Conservation (phyloP, 225 moss, liverwort and hornwort species). For the Climacium dendroides region DNA sequence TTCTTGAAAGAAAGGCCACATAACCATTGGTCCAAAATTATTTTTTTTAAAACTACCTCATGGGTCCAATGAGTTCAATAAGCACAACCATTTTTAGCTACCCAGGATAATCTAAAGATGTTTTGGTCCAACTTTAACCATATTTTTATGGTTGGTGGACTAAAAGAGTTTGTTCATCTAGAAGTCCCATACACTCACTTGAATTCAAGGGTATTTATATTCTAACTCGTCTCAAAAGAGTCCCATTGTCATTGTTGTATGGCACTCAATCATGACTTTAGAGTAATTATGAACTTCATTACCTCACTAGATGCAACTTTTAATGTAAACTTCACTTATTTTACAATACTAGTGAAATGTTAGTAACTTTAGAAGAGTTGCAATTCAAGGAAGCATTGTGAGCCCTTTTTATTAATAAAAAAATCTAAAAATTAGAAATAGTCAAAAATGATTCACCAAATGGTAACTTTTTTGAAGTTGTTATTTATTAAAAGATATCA, state of each 20-base stretch:
- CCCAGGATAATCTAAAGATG: neutral
- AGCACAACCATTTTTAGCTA: neutral
- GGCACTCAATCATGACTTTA: neutral
- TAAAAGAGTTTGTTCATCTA: neutral
- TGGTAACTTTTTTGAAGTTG: neutral
- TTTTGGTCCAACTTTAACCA: neutral
- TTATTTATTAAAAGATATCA: neutral
- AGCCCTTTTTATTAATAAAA: neutral
- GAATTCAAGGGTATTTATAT: neutral
- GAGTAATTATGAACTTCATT: neutral
- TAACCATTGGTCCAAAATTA: no score
- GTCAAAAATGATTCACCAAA: accelerated
- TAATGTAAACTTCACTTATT: neutral
- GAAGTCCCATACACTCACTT: neutral
- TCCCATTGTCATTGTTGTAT: neutral
- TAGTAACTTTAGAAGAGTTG: neutral
- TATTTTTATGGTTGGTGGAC: neutral
- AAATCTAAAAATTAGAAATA: neutral
- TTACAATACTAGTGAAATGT: neutral
- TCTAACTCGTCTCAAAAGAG: neutral
- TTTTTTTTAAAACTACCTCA: no score
- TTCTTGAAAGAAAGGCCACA: no score
- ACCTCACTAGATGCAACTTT: neutral
- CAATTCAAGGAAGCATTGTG: neutral
- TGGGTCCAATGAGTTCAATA: neutral